Base-by-base conservation (phyloP, 495 filamentous ascomycete species). In the Darksidea phi region DNA sequence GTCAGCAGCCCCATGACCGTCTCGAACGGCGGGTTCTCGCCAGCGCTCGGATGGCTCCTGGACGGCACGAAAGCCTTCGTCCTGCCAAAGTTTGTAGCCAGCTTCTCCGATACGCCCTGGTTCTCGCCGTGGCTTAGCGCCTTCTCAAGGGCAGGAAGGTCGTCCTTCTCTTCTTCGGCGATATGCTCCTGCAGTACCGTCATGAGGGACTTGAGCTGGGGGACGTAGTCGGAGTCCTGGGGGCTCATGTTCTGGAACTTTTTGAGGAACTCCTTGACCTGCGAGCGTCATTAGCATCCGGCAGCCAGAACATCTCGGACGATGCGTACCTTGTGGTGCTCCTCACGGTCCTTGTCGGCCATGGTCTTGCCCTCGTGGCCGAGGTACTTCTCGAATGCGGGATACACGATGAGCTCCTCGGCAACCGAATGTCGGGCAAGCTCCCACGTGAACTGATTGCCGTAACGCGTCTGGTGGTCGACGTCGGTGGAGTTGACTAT, bases 371-470 rank as follows among this genome's bases (percentile, higher is more conserved):
- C 87, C 69, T 74, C 61, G n/a, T 75, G 61, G n/a, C 76, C 72
- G 0, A 87, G 50, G 48, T 84, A 55, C 63, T 83, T 82, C 64
- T 88, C 86, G 6, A 89, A 78, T 0, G 78, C 78, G 0, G 87
- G 87, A 70, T 89, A 89, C 15, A 90, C 77, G 36, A 88, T 80
- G 1, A 90, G 70, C 73, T 90, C 88, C 70, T 90, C 84, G 53
- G 76, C 82, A 57, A 88, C 75, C 0, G 80, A 79, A 66, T 88
- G 82, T 8, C 86, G 80, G 11, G 88, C 83, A 2, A 90, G 73
- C 64, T 86, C 84, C 88, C 87, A 90, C 28, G 83, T 82, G 57
- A 89, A 86, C 48, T 81, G 80, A 55, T 89, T 89, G 70, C 83
- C 80, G 72, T 74, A 89, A 15, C 77, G 72, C 1, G 66, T 72